These are phyloP conservation scores for Eutrema yunnanense DNA, from an alignment of 345 rosid species.

Conservation along the genomic window DNA sequence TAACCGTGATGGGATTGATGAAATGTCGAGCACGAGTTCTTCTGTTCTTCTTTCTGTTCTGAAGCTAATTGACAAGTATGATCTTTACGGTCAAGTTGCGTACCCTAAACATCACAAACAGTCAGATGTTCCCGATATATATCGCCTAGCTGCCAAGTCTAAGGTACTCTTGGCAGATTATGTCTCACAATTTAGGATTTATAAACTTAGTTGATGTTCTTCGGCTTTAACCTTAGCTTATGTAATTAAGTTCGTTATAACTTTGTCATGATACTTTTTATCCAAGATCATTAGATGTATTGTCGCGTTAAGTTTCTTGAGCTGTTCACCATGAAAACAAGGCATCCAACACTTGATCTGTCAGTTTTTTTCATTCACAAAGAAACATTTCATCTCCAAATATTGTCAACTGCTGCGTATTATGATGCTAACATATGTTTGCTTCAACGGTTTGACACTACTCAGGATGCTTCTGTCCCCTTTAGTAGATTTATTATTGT, in stretches of 20 bases:
- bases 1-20: slow-evolving; percentile 96
- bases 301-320: background rate
- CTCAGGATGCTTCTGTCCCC: background rate
- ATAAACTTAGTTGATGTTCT: background rate
- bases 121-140: slow-evolving; percentile 90
- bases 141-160: slow-evolving; percentile 96
- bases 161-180: slow-evolving; percentile 46
- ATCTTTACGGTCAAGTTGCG: slow-evolving; percentile 98
- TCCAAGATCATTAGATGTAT: no score
- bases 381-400: background rate
- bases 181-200: background rate
- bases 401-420: background rate
- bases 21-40: slow-evolving; percentile 94
- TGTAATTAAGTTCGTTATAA: no score
- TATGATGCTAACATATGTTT: background rate
- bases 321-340: background rate
- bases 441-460: background rate
- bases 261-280: no score
- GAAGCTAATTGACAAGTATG: slow-evolving; percentile 96
- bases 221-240: background rate
- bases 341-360: background rate
- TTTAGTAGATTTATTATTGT: slow-evolving; percentile 9
- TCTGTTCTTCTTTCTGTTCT: slow-evolving; percentile 91
- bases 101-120: slow-evolving; percentile 99
- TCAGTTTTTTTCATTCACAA: background rate